A percentile compares a stretch with the other conserved stretches of the same genome.
Conservation (phyloP, 257 asterid species). For the Przewalskia tangutica region DNA sequence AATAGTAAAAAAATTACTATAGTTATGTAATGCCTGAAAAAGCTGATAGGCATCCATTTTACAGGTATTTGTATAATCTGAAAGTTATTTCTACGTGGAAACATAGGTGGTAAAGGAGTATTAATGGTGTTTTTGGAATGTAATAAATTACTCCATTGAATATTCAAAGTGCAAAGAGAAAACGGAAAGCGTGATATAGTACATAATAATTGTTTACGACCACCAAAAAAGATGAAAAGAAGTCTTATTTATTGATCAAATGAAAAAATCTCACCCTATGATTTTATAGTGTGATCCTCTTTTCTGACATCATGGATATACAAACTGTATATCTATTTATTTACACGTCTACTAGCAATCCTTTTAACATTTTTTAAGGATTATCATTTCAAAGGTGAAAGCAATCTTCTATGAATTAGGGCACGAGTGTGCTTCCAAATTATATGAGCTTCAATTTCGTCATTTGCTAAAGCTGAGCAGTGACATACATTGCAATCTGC, state of each 20-base stretch:
- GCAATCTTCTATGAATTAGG: slow-evolving; percentile 40
- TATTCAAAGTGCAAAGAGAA: not conserved
- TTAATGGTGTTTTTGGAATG: not conserved
- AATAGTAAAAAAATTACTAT: not conserved
- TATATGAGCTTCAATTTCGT: slow-evolving; percentile 36
- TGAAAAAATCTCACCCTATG: not conserved
- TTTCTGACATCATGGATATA: not conserved
- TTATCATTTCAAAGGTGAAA: slow-evolving; percentile 14
- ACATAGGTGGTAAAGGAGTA: slow-evolving; percentile 2
- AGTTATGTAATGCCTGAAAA: not conserved
- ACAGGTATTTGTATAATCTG: not conserved
- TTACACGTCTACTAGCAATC: slow-evolving; percentile 21
- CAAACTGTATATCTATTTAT: slow-evolving; percentile 23
- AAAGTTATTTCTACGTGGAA: not conserved
- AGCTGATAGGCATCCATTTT: not conserved
- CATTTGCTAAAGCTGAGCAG: slow-evolving; percentile 55
- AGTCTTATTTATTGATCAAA: not conserved
- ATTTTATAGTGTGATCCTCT: not conserved
- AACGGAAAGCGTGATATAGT: not conserved
- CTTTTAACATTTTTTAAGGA: not conserved
- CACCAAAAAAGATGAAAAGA: not conserved
- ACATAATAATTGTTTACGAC: not conserved
- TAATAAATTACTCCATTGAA: not conserved
- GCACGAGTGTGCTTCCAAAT: slow-evolving; percentile 66
- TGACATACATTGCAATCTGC: slow-evolving; percentile 78